Evolutionary conservation across 306 rosid species (phyloP).

Genomic region (Morella rubra): DNA sequence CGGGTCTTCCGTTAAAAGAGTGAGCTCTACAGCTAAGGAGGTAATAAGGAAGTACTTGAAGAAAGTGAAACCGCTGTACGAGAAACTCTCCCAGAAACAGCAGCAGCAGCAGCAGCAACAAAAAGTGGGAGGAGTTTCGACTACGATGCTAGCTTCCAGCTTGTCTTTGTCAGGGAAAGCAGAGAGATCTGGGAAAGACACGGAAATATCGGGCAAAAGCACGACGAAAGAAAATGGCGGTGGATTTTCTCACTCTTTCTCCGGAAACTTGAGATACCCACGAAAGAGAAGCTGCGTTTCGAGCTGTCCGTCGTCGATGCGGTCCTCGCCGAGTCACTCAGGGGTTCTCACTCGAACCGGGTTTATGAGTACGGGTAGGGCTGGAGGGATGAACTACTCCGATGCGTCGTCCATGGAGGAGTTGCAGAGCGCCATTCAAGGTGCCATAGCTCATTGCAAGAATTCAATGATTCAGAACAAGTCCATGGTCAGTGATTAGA

Average conservation of each 20-base stretch:
- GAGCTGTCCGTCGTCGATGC: conserved; percentile 88
- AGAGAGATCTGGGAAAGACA: conserved; percentile 33
- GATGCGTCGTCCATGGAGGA: conserved; percentile 82
- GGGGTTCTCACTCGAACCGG: conserved; percentile 60
- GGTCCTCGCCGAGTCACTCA: conserved; percentile 85
- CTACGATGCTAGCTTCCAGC: background rate
- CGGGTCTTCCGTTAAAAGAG: conserved; percentile 51
- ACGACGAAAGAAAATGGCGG: conserved; percentile 26
- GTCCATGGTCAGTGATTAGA: conserved; percentile 51
- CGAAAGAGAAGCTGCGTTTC: conserved; percentile 58
- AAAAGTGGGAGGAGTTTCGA: conserved; percentile 20
- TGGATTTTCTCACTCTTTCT: conserved; percentile 70
- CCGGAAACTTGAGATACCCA: conserved; percentile 79
- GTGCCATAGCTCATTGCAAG: conserved; percentile 97
- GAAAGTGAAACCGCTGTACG: conserved; percentile 83
- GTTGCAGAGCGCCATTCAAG: conserved; percentile 93
- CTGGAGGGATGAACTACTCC: conserved; percentile 6
- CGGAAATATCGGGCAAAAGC: background rate
- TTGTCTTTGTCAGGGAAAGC: conserved; percentile 26
- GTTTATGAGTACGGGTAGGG: background rate
- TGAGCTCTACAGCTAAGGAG: conserved; percentile 65
- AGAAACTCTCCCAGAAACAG: conserved; percentile 61
- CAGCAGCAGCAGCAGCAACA: conserved; percentile 22
- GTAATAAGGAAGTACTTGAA: conserved; percentile 75
- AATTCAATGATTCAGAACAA: conserved; percentile 61